A percentile compares a stretch with the other conserved stretches of the same genome.
Evolutionary conservation across 1,284 basidiomycete genomes (phyloP).

Genomic region (Leccinum fuscescens): DNA sequence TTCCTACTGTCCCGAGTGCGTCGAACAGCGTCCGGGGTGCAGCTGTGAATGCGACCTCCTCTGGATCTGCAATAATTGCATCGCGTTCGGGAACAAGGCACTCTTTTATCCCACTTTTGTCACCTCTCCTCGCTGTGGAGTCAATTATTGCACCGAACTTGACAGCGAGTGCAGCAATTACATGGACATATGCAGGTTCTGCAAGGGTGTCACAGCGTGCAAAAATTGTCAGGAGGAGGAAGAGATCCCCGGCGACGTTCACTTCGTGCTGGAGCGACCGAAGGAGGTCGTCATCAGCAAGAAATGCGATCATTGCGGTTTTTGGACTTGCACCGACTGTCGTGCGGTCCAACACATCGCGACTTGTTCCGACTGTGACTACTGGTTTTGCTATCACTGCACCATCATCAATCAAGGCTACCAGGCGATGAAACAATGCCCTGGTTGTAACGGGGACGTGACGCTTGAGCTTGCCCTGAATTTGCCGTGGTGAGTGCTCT

Average conservation of each 20-base stretch:
- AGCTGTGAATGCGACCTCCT: not conserved
- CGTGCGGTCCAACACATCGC: not conserved
- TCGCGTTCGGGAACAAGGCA: not conserved
- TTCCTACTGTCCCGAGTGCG: slow-evolving; percentile 12
- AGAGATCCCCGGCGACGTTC: slow-evolving; percentile 1
- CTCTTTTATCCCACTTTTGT: not conserved
- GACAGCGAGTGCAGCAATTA: not conserved
- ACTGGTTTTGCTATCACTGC: slow-evolving; percentile 13
- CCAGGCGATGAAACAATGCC: not conserved
- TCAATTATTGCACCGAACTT: slow-evolving; percentile 3
- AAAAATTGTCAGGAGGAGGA: slow-evolving; percentile 17
- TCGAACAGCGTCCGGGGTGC: not conserved
- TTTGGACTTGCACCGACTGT: slow-evolving; percentile 14
- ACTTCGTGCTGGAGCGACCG: not conserved
- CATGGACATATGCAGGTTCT: slow-evolving; percentile 9
- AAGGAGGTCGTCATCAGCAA: not conserved
- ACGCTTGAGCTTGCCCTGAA: not conserved
- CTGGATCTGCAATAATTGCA: slow-evolving; percentile 19
- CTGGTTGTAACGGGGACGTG: slow-evolving; percentile 1
- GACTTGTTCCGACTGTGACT: slow-evolving; percentile 5
- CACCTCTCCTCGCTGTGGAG: slow-evolving; percentile 17
- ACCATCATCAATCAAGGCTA: not conserved
- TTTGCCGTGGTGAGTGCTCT: slow-evolving; percentile 1
- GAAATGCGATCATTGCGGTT: slow-evolving; percentile 1
- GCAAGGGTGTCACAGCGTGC: slow-evolving; percentile 10